Conservation (phyloP, 1,139 yeast genomes). For the Candida freyschussii region DNA sequence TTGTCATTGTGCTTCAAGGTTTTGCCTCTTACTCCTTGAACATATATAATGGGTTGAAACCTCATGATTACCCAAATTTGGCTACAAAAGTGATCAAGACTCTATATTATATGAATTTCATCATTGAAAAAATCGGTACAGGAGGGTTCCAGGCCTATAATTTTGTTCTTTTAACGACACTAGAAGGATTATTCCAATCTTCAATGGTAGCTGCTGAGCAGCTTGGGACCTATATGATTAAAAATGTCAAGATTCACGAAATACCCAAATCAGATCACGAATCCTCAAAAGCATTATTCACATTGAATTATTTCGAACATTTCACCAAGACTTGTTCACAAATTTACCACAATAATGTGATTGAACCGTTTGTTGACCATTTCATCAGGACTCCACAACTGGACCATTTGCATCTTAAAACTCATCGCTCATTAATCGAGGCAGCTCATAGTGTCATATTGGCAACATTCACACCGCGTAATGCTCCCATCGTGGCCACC, state of each 20-base stretch:
- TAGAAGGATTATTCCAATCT: slow-evolving; percentile 42
- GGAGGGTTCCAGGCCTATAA: slow-evolving; percentile 71
- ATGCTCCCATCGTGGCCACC: slow-evolving; percentile 20
- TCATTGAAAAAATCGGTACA: slow-evolving; percentile 56
- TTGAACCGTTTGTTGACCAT: slow-evolving; percentile 19
- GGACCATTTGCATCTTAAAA: slow-evolving; percentile 7
- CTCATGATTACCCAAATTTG: slow-evolving; percentile 23
- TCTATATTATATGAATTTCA: slow-evolving; percentile 51
- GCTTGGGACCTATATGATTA: slow-evolving; percentile 38
- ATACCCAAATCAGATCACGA: slow-evolving; percentile 34
- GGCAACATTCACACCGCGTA: slow-evolving; percentile 35
- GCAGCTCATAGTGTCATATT: slow-evolving; percentile 66
- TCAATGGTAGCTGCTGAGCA: slow-evolving; percentile 32
- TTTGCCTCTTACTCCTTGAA: slow-evolving; percentile 38
- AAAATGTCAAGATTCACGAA: slow-evolving; percentile 33
- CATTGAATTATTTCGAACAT: slow-evolving; percentile 56
- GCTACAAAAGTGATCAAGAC: slow-evolving; percentile 39
- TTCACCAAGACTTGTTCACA: slow-evolving; percentile 37
- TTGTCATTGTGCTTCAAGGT: slow-evolving; percentile 54
- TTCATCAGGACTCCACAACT: slow-evolving; percentile 14
- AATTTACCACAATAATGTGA: slow-evolving; percentile 20
- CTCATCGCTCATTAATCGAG: slow-evolving; percentile 43
- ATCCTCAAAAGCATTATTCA: slow-evolving; percentile 49
- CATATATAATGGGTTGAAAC: slow-evolving; percentile 18
- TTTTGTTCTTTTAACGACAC: slow-evolving; percentile 51